phyloP scores from a whole-genome alignment of 306 rosid genomes.

The Cicer chorassanicum region DNA sequence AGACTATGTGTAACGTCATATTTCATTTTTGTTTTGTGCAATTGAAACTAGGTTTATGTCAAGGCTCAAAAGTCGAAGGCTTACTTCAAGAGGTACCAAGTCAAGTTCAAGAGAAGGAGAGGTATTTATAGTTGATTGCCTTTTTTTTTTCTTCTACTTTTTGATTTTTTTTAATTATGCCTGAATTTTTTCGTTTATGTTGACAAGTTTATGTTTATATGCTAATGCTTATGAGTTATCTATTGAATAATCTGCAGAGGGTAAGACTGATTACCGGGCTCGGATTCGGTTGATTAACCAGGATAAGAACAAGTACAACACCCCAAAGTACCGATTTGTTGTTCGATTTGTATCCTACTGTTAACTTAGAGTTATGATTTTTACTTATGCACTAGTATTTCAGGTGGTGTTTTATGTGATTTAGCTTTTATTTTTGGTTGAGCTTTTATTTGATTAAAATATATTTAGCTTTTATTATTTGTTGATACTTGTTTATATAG shows the following conservation, averaged over 20 bases:
- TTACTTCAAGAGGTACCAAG: conserved; percentile 57
- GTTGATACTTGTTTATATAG: neutral
- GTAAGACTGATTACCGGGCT: conserved; percentile 91
- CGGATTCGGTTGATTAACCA: conserved; percentile 88
- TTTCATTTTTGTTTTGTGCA: neutral
- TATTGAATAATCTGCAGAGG: conserved; percentile 56
- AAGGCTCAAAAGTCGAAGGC: conserved; percentile 54
- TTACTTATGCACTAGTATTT: neutral
- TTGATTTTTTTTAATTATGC: neutral
- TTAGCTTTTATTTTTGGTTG: neutral
- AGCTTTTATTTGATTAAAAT: neutral
- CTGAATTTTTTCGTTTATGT: neutral
- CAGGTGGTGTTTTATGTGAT: neutral
- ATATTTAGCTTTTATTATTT: neutral
- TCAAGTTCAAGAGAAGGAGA: conserved; percentile 60
- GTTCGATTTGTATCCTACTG: conserved; percentile 81
- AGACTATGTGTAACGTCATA: neutral
- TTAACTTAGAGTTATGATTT: neutral
- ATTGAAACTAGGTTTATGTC: conserved; percentile 33
- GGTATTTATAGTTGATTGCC: neutral
- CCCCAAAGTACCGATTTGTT: conserved; percentile 82
- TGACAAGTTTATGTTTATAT: neutral
- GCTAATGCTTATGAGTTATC: neutral
- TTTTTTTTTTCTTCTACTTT: neutral
- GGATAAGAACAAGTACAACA: conserved; percentile 89